Evolutionary conservation across 1,284 basidiomycete species (phyloP), one percentile per base, ranked within the genome.

Genomic region (Erythrobasidium hasegawianum): DNA sequence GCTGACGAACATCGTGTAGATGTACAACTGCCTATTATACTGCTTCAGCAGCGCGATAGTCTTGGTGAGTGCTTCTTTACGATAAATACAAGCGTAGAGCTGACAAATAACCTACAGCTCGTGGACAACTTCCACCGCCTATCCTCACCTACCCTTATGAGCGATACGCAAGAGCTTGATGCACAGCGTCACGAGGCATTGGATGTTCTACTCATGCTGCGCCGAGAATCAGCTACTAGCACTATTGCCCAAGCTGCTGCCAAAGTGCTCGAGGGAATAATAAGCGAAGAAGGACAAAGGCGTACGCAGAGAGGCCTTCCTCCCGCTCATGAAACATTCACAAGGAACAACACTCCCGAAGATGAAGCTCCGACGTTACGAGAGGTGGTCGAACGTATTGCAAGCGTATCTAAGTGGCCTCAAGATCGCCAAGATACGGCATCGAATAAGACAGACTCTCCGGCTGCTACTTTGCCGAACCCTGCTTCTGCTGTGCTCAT

Each of bases 11-110:
- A n/a, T n/a, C n/a, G 16, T 29, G n/a, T 33, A 68, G 66, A 60
- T 68, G 55, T 68, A 68, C 45, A 57, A 68, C 33, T 62, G 60
- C 60, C 26, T 57, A 16, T 49, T 68, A n/a, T 68, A 60, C 56
- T 68, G 59, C 59, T 58, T 68, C 33, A 64, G 60, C 16, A 64
- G 59, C 33, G 67, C 67, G n/a, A 49, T 68, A 10, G 62, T 65
- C 2, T 24, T 65, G 14, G 59, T 61, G 20, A 4, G 58, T 61
- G 40, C 3, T 11, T 49, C 20, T 2, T 1, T 1, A 14, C n/a
- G n/a, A n/a, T n/a, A n/a, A n/a, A n/a, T n/a, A n/a, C n/a, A n/a
- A n/a, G n/a, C n/a, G n/a, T n/a, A n/a, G n/a, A n/a, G n/a, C n/a
- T n/a, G n/a, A n/a, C n/a, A n/a, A n/a, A 27, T 18, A 5, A 38